These are phyloP conservation scores for Nicotiana tabacum DNA, from an alignment of 257 asterid genomes.

Conservation along the genomic window DNA sequence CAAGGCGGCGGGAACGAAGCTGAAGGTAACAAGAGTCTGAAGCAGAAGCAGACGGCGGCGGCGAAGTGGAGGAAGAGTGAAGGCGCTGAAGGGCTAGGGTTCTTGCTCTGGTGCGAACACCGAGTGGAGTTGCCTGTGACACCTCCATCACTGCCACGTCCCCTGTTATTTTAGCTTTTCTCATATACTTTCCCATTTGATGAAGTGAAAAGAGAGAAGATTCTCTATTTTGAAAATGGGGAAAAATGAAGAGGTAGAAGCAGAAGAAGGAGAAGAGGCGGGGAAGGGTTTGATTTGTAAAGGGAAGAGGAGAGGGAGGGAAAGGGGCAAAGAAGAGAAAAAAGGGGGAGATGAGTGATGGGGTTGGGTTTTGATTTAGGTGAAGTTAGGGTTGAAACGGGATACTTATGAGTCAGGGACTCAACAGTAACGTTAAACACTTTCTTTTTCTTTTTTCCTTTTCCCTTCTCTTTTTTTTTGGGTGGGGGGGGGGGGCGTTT, in stretches of 20 bases:
- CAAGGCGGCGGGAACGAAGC: conserved; percentile 64
- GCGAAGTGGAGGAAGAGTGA: conserved; percentile 21
- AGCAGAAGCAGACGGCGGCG: conserved; percentile 15
- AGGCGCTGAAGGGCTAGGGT: conserved; percentile 69
- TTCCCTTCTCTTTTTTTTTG: no score
- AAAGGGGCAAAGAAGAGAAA: background rate
- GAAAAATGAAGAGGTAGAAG: no score
- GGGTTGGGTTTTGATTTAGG: background rate
- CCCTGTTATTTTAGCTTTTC: conserved; percentile 39
- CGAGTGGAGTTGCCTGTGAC: conserved; percentile 40
- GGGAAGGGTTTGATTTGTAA: background rate
- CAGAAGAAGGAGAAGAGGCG: background rate
- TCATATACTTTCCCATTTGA: conserved; percentile 52
- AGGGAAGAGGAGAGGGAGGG: background rate
- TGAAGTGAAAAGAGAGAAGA: background rate
- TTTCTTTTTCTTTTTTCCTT: background rate
- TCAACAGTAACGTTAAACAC: background rate
- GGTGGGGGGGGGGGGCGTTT: background rate
- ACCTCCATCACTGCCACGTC: conserved; percentile 54
- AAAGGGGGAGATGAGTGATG: no score
- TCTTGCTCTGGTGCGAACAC: conserved; percentile 73
- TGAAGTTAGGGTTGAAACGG: conserved; percentile 11
- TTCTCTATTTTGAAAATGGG: background rate
- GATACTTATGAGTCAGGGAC: conserved; percentile 7
- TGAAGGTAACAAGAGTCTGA: conserved; percentile 42